These are phyloP conservation scores for Manihot esculenta DNA, from an alignment of 441 rosid genomes.

Conservation along the genomic window DNA sequence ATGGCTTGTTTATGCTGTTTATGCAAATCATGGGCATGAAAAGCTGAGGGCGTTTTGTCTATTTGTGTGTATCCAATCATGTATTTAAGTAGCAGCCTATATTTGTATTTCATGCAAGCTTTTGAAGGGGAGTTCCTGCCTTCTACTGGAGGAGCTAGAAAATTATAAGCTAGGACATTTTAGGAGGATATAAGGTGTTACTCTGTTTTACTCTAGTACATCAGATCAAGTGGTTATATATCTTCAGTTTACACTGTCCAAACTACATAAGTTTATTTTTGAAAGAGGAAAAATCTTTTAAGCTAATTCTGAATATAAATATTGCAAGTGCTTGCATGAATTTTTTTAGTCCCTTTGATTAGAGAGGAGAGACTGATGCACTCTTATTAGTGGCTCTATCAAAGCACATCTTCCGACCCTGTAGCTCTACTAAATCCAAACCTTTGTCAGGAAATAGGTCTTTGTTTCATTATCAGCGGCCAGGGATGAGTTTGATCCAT, in stretches of 20 bases:
- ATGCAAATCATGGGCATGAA: background rate
- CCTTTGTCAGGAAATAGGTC: no score
- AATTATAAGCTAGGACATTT: background rate
- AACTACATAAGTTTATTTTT: background rate
- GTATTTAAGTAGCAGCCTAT: no score
- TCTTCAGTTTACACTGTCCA: no score
- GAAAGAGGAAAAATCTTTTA: background rate
- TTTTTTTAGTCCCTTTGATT: background rate
- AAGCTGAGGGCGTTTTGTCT: background rate
- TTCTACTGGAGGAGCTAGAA: background rate
- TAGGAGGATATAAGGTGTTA: constrained; percentile 5
- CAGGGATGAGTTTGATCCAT: no score
- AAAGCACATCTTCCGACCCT: no score
- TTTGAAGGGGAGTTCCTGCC: background rate
- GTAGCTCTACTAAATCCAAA: no score
- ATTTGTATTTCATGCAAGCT: background rate
- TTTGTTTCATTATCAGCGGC: no score
- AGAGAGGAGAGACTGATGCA: background rate
- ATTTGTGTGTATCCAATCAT: no score
- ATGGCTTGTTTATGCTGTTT: background rate
- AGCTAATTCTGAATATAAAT: background rate
- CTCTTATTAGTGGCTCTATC: no score
- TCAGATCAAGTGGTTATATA: background rate
- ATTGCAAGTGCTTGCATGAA: background rate
- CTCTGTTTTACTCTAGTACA: background rate